Conservation (phyloP, 768 basidiomycete genomes). For the Phaeotremella skinneri region DNA sequence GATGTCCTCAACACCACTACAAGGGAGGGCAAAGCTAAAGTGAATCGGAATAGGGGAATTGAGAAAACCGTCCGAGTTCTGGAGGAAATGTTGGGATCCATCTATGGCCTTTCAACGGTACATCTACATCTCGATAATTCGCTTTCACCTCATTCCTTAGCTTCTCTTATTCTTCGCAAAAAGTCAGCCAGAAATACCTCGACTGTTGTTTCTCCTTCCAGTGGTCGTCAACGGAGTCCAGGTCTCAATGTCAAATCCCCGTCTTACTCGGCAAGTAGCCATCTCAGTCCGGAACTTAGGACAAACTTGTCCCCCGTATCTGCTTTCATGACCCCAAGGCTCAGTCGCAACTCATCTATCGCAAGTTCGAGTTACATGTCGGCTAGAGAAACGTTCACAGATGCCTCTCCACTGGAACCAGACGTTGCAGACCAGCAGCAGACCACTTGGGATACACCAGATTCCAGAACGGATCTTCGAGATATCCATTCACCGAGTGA, state of each 20-base stretch:
- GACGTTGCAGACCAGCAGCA: background rate
- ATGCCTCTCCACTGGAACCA: background rate
- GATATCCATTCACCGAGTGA: no score
- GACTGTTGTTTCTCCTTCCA: background rate
- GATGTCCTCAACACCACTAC: background rate
- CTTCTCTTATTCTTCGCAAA: background rate
- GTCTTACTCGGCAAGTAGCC: background rate
- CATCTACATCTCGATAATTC: background rate
- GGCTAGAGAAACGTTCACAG: background rate
- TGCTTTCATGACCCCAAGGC: background rate
- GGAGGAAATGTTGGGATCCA: background rate
- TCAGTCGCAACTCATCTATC: background rate
- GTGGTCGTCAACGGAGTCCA: background rate
- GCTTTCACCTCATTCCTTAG: background rate
- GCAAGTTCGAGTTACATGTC: conserved; percentile 1
- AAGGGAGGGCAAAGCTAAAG: background rate
- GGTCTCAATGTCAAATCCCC: background rate
- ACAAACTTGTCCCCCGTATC: no score
- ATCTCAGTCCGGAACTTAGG: no score
- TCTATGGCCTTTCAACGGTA: background rate
- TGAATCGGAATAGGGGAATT: background rate
- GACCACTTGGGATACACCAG: no score
- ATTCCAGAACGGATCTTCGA: no score
- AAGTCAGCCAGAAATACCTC: background rate
- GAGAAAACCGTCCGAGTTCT: background rate